A percentile compares a stretch with the other conserved stretches of the same genome.
phyloP scores from a whole-genome alignment of 2,329 filamentous ascomycete species.

The Aspergillus fijiensis region DNA sequence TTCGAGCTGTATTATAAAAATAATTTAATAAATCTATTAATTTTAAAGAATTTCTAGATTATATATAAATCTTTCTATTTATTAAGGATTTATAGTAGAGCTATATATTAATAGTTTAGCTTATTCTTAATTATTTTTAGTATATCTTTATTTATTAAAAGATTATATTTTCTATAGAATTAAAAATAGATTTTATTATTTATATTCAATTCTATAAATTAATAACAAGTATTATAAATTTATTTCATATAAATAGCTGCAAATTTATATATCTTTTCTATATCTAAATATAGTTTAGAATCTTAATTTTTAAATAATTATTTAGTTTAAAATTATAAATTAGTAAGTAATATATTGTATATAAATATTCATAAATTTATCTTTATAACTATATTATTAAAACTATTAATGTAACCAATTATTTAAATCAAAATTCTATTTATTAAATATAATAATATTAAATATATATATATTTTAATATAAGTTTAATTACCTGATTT shows the following conservation, averaged over 20 bases:
- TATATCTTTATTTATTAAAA: too few relatives aligned
- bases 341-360: not conserved
- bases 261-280: not conserved
- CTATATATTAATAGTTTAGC: too few relatives aligned
- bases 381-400: not conserved
- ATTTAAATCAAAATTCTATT: not conserved
- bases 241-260: not conserved
- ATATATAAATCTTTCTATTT: too few relatives aligned
- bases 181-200: too few relatives aligned
- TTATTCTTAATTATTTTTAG: too few relatives aligned
- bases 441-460: not conserved
- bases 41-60: too few relatives aligned
- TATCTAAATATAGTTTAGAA: not conserved
- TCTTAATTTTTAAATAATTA: too few relatives aligned
- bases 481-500: not conserved
- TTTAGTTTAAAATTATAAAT: not conserved
- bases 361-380: not conserved
- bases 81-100: too few relatives aligned
- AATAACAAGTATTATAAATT: not conserved
- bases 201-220: too few relatives aligned
- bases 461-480: not conserved
- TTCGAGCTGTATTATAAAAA: too few relatives aligned
- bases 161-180: too few relatives aligned
- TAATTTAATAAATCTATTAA: too few relatives aligned
- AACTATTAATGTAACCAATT: not conserved